Percentiles rank a stretch among this genome's conserved stretches.
Conservation (phyloP, 2,329 filamentous ascomycete species). For the Cladosporium sp. region DNA sequence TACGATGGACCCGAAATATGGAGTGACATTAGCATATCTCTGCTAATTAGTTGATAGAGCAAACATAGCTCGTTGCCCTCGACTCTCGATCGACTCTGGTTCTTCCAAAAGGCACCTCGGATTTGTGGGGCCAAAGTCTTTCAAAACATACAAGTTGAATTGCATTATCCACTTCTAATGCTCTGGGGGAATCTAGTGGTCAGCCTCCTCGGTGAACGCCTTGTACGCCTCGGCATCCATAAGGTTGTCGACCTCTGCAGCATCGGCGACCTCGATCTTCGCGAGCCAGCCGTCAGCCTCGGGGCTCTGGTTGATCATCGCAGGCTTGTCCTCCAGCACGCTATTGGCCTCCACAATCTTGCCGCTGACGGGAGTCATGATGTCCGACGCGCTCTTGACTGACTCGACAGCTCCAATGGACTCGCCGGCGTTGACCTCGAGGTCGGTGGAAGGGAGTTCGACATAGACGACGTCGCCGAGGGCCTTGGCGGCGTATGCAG, state of each 20-base stretch:
- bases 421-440: slow-evolving; percentile 70
- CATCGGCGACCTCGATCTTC: slow-evolving; percentile 72
- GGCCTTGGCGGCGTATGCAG: slow-evolving; percentile 82
- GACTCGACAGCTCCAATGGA: slow-evolving; percentile 93
- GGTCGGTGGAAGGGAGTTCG: slow-evolving; percentile 73
- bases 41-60: too few relatives aligned
- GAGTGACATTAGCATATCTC: too few relatives aligned
- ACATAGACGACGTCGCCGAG: slow-evolving; percentile 97
- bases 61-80: too few relatives aligned
- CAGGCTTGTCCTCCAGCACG: slow-evolving; percentile 76
- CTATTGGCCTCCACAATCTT: slow-evolving; percentile 71
- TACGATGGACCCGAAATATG: too few relatives aligned
- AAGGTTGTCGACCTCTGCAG: slow-evolving; percentile 66
- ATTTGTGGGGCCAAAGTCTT: neutral
- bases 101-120: too few relatives aligned
- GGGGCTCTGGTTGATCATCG: slow-evolving; percentile 81
- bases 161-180: neutral
- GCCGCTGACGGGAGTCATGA: slow-evolving; percentile 81
- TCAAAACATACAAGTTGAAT: slow-evolving; percentile 11
- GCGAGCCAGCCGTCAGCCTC: slow-evolving; percentile 93
- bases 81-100: too few relatives aligned
- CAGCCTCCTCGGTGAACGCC: slow-evolving; percentile 59
- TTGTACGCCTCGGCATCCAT: slow-evolving; percentile 78
- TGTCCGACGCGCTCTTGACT: slow-evolving; percentile 97
- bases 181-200: neutral